A percentile compares a stretch with the other conserved stretches of the same genome.
Conservation (phyloP, 768 basidiomycete genomes). For the Xerocomus brunneocitrinus region DNA sequence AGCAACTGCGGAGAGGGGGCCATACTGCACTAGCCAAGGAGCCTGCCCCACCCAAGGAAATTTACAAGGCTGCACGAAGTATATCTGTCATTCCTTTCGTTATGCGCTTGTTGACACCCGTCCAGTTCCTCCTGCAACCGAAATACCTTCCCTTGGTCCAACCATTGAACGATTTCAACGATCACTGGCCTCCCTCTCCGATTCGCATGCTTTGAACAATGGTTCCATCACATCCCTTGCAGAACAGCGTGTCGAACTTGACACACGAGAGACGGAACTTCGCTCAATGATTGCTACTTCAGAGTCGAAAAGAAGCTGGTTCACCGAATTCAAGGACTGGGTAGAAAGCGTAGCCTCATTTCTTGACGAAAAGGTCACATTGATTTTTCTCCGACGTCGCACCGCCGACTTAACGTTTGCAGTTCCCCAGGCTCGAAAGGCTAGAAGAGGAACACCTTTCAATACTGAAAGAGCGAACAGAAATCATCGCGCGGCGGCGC, state of each 20-base stretch:
- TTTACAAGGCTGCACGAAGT: conserved; percentile 75
- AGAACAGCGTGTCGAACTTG: conserved; percentile 60
- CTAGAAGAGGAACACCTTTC: conserved; percentile 73
- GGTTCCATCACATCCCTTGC: conserved; percentile 52
- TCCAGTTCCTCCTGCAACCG: conserved; percentile 61
- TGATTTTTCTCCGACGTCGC: not conserved
- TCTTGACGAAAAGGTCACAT: conserved; percentile 76
- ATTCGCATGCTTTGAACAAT: conserved; percentile 65
- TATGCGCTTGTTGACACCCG: conserved; percentile 10
- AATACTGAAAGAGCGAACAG: conserved; percentile 66
- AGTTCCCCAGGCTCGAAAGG: conserved; percentile 78
- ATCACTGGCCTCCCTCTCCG: conserved; percentile 54
- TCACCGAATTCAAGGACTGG: conserved; percentile 72
- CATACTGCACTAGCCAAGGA: conserved; percentile 38
- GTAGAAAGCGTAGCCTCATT: conserved; percentile 80
- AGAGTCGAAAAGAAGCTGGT: conserved; percentile 80
- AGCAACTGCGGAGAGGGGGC: conserved; percentile 75
- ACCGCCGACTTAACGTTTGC: not conserved
- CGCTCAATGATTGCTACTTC: conserved; percentile 69
- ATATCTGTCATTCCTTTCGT: conserved; percentile 21
- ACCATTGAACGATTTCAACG: conserved; percentile 59
- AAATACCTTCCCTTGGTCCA: conserved; percentile 60
- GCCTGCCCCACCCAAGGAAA: conserved; percentile 42
- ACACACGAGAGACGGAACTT: conserved; percentile 66
- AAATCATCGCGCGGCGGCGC: conserved; percentile 66